Evolutionary conservation across 306 rosid genomes (phyloP).

Genomic region (Elaeagnus macrophylla): DNA sequence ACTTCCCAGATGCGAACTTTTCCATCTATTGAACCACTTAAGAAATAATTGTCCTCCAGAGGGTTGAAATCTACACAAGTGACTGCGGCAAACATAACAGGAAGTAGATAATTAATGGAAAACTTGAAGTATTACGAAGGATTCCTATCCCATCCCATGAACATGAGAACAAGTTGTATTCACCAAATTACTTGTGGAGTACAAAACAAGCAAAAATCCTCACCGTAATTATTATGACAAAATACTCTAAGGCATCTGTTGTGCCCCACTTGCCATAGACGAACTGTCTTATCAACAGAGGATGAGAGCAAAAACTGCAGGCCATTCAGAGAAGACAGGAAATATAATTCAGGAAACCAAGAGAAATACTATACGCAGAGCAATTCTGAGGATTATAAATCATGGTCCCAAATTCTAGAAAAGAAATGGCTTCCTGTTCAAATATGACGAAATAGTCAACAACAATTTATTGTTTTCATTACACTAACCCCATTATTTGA

Average conservation of each 20-base stretch:
- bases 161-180: conserved; percentile 5
- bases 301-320: conserved; percentile 79
- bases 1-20: conserved; percentile 96
- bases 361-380: background rate
- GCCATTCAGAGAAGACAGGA: conserved; percentile 3
- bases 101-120: conserved; percentile 14
- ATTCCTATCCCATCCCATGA: background rate
- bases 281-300: conserved; percentile 72
- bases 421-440: background rate
- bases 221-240: conserved; percentile 74
- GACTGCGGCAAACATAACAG: conserved; percentile 48
- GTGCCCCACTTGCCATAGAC: conserved; percentile 75
- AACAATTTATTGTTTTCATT: conserved; percentile 14
- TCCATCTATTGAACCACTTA: conserved; percentile 92
- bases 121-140: conserved; percentile 1
- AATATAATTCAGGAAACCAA: conserved; percentile 4
- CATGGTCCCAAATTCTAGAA: background rate
- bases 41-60: conserved; percentile 58
- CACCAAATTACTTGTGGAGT: conserved; percentile 14
- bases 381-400: background rate
- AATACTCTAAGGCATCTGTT: conserved; percentile 56
- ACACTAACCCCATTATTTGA: conserved; percentile 68
- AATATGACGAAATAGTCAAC: background rate
- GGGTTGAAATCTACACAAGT: conserved; percentile 77
- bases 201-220: conserved; percentile 13